Evolutionary conservation across 805 yeast species (phyloP).

Genomic region (Monosporozyma siamensis): DNA sequence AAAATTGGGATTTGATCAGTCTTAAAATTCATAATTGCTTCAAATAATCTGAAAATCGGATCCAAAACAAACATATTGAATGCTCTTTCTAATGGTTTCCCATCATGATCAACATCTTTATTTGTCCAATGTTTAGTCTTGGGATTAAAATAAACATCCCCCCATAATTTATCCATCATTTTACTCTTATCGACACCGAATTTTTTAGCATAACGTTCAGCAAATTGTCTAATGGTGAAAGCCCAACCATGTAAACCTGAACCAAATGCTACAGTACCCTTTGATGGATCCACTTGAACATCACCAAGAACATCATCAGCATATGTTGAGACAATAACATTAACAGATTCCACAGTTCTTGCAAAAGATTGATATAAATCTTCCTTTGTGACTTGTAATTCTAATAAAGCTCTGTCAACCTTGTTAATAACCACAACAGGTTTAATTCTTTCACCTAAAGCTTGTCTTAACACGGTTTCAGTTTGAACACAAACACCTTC

Average conservation of each 20-base stretch:
- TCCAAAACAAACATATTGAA: constrained; percentile 98
- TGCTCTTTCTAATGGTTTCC: constrained; percentile 94
- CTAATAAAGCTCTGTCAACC: constrained; percentile 98
- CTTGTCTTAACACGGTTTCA: constrained; percentile 98
- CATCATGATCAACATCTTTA: constrained; percentile 91
- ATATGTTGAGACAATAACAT: constrained; percentile 95
- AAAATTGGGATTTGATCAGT: constrained; percentile 90
- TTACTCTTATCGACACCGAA: constrained; percentile 96
- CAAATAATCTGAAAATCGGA: constrained; percentile 96
- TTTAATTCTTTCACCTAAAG: constrained; percentile 98
- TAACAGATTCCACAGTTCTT: constrained; percentile 98
- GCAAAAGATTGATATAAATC: constrained; percentile 96
- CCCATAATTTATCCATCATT: constrained; percentile 99
- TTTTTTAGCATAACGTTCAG: constrained; percentile 95
- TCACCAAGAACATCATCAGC: constrained; percentile 87
- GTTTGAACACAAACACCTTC: constrained; percentile 99
- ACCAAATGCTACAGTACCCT: constrained; percentile 99
- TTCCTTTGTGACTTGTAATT: constrained; percentile 97
- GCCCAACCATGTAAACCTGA: constrained; percentile 99
- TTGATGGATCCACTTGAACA: constrained; percentile 95
- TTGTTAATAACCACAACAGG: constrained; percentile 98
- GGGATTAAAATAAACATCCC: constrained; percentile 99
- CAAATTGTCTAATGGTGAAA: constrained; percentile 98
- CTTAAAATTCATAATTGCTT: constrained; percentile 98
- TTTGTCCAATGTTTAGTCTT: constrained; percentile 99